Base-by-base conservation (phyloP, 1,284 basidiomycete species). In the Schizophyllum commune region DNA sequence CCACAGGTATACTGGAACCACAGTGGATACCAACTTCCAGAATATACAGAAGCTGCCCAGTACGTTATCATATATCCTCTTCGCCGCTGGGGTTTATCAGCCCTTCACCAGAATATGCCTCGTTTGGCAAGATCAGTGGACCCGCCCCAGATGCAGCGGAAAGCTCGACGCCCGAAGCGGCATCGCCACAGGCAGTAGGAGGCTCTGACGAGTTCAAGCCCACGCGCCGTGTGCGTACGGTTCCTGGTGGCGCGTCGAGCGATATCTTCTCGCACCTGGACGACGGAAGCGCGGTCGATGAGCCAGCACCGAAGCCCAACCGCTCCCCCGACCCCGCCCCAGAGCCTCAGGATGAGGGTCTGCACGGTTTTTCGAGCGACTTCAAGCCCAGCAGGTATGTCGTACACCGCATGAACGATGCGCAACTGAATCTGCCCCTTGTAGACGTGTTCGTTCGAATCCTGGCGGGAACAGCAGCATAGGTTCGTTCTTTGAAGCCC, bases 11-110 rank as follows among this genome's bases (percentile, higher is more conserved):
- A 79, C 83, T 34, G 88, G 86, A 13, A 83, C 79, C 39, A 89
- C 87, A 9, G 83, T 90, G 53, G 88, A 90, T 68, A 81, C 88
- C 52, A 87, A 87, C 71, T 86, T 87, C 67, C 73, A 73, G 58
- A 89, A 86, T 68, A 85, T 90, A 56, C 77, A 79, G 66, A 89
- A 89, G 69, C 77, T 90, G 52, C 88, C 88, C 27, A 79, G 88
- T 89, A 76, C 39, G 78, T 71, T 20, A 11, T 13, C 51, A 17
- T 32, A 34, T 5, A 22, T 47, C 55, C 32, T 9, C 63, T 47
- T 51, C 57, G 57, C 21, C 27, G 34, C n/a, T 51, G 57, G 32
- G 11, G 58, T 57, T 32, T 7, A 11, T 32, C 47, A 34, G 53
- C 21, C 20, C 47, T 19, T 53, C 11, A 56, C 20, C 65, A 86